Base-by-base conservation (phyloP, 2,329 filamentous ascomycete species). In the Arthrobotrys entomopaga region DNA sequence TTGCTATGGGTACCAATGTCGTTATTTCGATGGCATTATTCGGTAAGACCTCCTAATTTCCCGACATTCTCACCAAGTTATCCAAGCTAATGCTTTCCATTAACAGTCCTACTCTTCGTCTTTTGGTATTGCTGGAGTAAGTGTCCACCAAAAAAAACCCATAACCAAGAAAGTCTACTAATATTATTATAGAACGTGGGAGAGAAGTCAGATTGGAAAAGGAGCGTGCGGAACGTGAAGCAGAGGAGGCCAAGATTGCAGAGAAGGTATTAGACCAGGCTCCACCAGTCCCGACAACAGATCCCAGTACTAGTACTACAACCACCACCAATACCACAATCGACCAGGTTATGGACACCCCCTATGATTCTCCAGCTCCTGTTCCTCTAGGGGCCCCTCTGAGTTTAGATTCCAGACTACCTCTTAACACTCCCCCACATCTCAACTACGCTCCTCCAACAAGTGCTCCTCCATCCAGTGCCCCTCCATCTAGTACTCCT, bases 71-170 rank as follows among this genome's bases (percentile, higher is more conserved):
- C 29, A 7, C 29, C 29, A 34, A 34, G 6, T 34, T 34, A 19
- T 11, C 10, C 24, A 19, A 29, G 19, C 56, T 53, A 53, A 61
- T 66, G 69, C 40, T 20, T 16, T 7, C n/a, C n/a, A 29, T 24
- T 49, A 75, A n/a, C 65, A 91, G 91, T 98, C 64, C 86, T 98
- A 15, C 86, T 99, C 66, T 95, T 97, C 80, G 92, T 96, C 50
- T 89, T 98, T 79, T 99, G 94, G 93, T 99, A 98, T 83, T 98
- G 93, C 83, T 90, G 98, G 82, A 98, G 67, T 73, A 65, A 73
- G 26, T 15, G 3, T 24, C 16, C 22, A 40, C 13, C 40, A 3
- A 52, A 50, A 3, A n/a, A n/a, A n/a, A n/a, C n/a, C 13, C 34
- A 22, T 42, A 29, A 34, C 19, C 19, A 69, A 40, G 20, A 43